Percentiles rank a stretch among this genome's conserved stretches.
Evolutionary conservation across 306 rosid species (phyloP).

Genomic region (Lathyrus oleraceus): DNA sequence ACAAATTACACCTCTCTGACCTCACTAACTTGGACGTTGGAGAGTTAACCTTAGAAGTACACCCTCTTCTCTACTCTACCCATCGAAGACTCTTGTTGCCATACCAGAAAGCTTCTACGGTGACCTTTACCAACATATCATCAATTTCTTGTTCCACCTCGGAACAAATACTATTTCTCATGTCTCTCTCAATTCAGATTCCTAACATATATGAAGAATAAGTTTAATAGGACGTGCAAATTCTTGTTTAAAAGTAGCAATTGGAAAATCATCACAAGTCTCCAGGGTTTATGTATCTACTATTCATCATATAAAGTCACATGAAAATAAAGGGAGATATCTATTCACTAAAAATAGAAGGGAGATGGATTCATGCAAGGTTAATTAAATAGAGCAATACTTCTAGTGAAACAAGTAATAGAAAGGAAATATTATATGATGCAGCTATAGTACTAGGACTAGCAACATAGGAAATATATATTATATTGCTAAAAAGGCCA

Average conservation of each 20-base stretch:
- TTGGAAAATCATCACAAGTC: background rate
- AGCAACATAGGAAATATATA: background rate
- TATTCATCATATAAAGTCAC: background rate
- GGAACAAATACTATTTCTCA: background rate
- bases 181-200: background rate
- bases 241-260: constrained; percentile 1
- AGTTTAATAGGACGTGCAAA: background rate
- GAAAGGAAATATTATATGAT: background rate
- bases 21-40: no score
- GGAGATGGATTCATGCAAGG: constrained; percentile 1
- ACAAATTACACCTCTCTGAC: no score
- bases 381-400: background rate
- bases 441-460: constrained; percentile 11
- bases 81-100: no score
- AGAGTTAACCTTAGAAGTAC: no score
- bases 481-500: background rate
- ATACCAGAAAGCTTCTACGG: no score
- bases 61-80: no score
- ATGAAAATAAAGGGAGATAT: background rate
- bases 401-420: background rate
- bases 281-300: background rate
- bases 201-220: background rate
- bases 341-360: no score
- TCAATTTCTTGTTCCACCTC: no score
- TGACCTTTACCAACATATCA: no score